Conservation (phyloP, 2,329 filamentous ascomycete species). For the Paraconiothyrium sp. region DNA sequence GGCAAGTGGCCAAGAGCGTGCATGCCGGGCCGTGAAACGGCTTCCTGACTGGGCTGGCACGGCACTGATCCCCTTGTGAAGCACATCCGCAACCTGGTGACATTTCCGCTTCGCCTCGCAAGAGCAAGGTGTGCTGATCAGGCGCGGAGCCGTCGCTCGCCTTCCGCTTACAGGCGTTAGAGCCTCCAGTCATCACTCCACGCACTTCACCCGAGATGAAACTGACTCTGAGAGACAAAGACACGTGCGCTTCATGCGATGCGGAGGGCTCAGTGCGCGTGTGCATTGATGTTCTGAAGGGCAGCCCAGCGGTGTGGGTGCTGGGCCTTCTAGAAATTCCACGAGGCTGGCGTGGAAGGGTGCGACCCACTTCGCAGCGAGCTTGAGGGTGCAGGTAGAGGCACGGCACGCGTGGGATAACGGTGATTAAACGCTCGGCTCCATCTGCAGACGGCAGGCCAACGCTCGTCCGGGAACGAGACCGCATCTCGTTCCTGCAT, state of each 20-base stretch:
- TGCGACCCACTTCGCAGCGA: constrained; percentile 5
- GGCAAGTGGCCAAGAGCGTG: background rate
- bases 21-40: constrained; percentile 12
- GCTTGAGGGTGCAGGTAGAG: background rate
- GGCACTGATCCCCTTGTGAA: background rate
- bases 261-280: background rate
- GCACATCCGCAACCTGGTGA: background rate
- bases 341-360: background rate
- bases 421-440: background rate
- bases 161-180: constrained; percentile 1
- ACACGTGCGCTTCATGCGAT: constrained; percentile 6
- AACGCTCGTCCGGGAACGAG: no score
- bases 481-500: no score
- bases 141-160: background rate
- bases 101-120: constrained; percentile 2
- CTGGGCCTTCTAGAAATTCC: constrained; percentile 9
- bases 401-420: constrained; percentile 1
- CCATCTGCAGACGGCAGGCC: background rate
- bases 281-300: background rate
- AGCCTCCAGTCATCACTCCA: background rate
- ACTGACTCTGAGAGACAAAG: background rate
- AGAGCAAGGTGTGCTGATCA: background rate
- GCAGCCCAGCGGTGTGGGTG: constrained; percentile 3
- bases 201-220: background rate
- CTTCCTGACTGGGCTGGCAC: background rate